phyloP scores from a whole-genome alignment of 169 alveolate species.

The Plasmodium falciparum region DNA sequence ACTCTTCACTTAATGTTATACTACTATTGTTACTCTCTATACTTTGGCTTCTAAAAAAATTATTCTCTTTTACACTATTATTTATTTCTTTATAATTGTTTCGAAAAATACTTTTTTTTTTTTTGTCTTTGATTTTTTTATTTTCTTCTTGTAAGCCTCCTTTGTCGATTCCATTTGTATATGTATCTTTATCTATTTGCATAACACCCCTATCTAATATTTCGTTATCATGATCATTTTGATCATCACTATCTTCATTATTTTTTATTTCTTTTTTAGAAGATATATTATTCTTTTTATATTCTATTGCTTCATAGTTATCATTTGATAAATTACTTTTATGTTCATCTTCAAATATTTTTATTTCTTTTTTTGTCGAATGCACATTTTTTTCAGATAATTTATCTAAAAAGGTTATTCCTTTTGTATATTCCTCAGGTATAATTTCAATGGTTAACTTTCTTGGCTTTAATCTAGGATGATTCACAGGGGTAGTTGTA shows the following conservation, averaged over 20 bases:
- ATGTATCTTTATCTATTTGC: not conserved
- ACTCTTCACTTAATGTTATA: conserved; percentile 15
- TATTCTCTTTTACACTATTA: not conserved
- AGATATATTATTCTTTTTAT: not conserved
- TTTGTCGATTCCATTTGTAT: not conserved
- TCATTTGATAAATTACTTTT: not conserved
- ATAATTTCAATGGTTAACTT: conserved; percentile 33
- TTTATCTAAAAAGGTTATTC: not conserved
- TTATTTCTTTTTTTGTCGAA: not conserved
- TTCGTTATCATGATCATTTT: not conserved
- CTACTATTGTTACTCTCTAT: conserved; percentile 12
- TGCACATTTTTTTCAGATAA: not conserved
- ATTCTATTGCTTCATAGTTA: not conserved
- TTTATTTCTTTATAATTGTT: not conserved
- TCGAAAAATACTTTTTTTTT: not conserved
- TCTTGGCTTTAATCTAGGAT: conserved; percentile 32
- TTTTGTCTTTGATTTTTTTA: not conserved
- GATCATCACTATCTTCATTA: conserved; percentile 2
- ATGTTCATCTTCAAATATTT: not conserved
- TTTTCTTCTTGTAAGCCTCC: not conserved
- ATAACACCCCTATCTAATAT: not conserved
- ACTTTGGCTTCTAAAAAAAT: conserved; percentile 1
- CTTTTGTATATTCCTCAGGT: conserved; percentile 11
- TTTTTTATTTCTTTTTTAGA: not conserved
- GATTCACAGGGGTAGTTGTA: conserved; percentile 22